Base-by-base conservation (phyloP, 371 early-diverging fungal species). In the Coemansia sp. region DNA sequence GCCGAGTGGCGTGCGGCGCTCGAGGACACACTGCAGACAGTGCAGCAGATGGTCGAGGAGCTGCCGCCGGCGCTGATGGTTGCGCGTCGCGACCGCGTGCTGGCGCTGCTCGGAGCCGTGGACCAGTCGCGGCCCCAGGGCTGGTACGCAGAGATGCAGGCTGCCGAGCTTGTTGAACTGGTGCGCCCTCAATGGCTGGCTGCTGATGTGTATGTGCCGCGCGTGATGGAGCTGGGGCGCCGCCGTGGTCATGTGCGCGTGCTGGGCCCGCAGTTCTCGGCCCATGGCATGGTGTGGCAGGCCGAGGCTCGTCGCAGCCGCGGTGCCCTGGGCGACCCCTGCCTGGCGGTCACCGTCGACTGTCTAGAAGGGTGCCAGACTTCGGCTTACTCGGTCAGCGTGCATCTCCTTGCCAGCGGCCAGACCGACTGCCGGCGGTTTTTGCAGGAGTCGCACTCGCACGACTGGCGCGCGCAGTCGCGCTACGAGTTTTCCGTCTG, bases 181-280 rank as follows among this genome's bases (percentile, higher is more conserved):
- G 76, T 57, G 2, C 14, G 30, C 13, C 76, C 76, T 2, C 10
- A 3, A 14, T 50, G 41, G 45, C 39, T 9, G 9, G 45, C n/a
- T 31, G 34, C 63, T 10, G n/a, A 20, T 39, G 40, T 76, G 2
- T 9, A 32, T 8, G 67, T 76, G 60, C 58, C 67, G 5, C 14
- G 31, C 5, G 64, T 67, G 1, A 11, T 51, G 32, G 76, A 76
- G 30, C 63, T 76, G 8, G 76, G 76, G 9, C 59, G 76, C 14
- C 62, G 59, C 26, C 66, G 73, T 36, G 76, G 76, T 0, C 76
- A 76, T 20, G 68, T 76, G 47, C 63, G 67, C 9, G 68, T 71
- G 20, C 11, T 20, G 2, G 55, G 73, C 42, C 62, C 57, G 11
- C 35, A 51, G 30, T 52, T 72, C 6, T 10, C 71, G 1, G 72